Conservation (phyloP, 371 early-diverging fungal species). For the Zychaea mexicana region DNA sequence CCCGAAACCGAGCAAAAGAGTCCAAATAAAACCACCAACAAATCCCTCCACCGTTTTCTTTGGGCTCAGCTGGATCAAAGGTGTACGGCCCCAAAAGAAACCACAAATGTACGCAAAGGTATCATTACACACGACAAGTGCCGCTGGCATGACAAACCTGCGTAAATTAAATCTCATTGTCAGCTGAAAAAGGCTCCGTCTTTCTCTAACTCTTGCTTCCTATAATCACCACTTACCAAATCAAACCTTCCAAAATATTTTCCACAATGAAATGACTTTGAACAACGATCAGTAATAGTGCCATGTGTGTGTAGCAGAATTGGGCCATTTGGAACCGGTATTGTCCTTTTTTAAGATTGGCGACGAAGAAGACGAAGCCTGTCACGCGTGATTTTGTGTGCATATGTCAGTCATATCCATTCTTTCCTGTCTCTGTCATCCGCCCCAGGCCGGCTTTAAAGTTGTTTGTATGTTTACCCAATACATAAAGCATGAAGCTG, state of each 20-base stretch:
- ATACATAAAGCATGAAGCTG: conserved; percentile 85
- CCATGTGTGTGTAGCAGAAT: conserved; percentile 97
- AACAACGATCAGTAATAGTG: conserved; percentile 84
- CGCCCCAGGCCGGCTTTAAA: too few species aligned
- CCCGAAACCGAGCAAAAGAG: conserved; percentile 84
- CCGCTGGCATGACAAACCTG: conserved; percentile 85
- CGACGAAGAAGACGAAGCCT: conserved; percentile 94
- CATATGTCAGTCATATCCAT: neutral
- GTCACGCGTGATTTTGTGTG: neutral
- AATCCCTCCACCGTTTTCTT: conserved; percentile 99
- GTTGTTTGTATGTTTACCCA: conserved; percentile 55
- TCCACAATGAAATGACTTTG: conserved; percentile 94
- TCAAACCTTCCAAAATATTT: conserved; percentile 97
- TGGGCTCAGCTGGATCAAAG: conserved; percentile 92
- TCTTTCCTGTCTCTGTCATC: neutral
- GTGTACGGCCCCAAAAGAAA: conserved; percentile 94
- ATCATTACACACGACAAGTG: conserved; percentile 97
- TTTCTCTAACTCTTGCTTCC: neutral
- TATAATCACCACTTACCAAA: conserved; percentile 68
- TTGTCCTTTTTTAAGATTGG: conserved; percentile 88
- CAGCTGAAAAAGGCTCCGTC: neutral
- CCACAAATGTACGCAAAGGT: conserved; percentile 98
- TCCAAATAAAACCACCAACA: conserved; percentile 91
- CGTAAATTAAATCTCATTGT: neutral
- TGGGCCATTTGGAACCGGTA: conserved; percentile 91